Evolutionary conservation across 352 stramenopile genomes (phyloP), one percentile per base, ranked within the genome.

Genomic region (Phytophthora pisi): DNA sequence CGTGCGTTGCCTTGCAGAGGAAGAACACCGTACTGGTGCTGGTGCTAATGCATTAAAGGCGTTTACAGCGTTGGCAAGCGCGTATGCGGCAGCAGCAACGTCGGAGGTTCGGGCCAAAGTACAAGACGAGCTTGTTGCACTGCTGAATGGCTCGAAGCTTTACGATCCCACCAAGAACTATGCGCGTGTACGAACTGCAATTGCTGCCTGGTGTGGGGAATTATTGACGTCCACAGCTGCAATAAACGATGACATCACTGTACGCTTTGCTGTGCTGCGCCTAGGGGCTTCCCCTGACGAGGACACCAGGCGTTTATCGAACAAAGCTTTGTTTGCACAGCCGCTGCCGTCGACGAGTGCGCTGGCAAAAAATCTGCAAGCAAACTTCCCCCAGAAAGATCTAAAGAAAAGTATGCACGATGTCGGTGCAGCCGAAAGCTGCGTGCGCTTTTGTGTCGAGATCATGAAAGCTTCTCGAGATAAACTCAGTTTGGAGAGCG

Each of bases 81-180:
- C 82, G 6, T 93, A 89, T 24, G 66, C 72, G 2, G 24, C 31
- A 9, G 26, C 67, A 5, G 82, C 72, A 2, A 49, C 72, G 1
- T 26, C 55, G 13, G 53, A 64, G 2, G 74, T 89, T 24, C 64
- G 70, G 9, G 9, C 23, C 5, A 90, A 78, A 24, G 72, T 95
- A 15, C 69, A 69, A 8, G 56, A 68, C 10, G 85, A 93, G 55
- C 62, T 95, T 1, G 72, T 78, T 18, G 80, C 70, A 6, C 54
- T 95, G 40, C 64, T 91, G 5, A 75, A 82, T 23, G 76, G 85
- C 5, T 74, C 75, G 0, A 90, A 87, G 31, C 57, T 95, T 4
- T 93, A 88, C 23, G 81, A 93, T 30, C 30, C 54, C 9, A 72
- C 47, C 20, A 86, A 81, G 51, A 88, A 85, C 24, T 95, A 92